Evolutionary conservation across 305 asterid genomes (phyloP).

Genomic region (Fraxinus paxiana): DNA sequence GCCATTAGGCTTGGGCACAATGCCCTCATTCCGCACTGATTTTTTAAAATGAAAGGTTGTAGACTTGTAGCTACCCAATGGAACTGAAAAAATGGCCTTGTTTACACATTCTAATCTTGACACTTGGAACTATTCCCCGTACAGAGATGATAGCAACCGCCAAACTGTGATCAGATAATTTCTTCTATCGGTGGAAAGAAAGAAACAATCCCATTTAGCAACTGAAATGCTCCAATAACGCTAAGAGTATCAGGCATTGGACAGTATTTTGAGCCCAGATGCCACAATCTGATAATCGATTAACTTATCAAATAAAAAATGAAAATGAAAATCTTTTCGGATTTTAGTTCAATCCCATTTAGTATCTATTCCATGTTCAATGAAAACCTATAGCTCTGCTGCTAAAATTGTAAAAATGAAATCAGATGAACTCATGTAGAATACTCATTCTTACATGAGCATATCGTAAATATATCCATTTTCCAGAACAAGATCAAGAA

Average conservation of each 20-base stretch:
- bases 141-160: background rate
- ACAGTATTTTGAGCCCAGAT: background rate
- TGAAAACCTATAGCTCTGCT: background rate
- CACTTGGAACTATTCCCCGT: background rate
- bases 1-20: background rate
- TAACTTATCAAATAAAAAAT: background rate
- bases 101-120: background rate
- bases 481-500: background rate
- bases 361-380: background rate
- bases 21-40: background rate
- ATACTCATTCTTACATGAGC: background rate
- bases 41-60: background rate
- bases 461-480: background rate
- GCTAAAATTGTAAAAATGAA: background rate
- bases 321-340: background rate
- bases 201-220: background rate
- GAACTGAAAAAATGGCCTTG: background rate
- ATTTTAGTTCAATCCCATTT: background rate
- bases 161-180: background rate
- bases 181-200: background rate
- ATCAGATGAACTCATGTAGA: background rate
- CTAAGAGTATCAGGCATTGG: background rate
- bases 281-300: background rate
- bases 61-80: background rate
- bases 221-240: background rate